These are phyloP conservation scores for Phytophthora ramorum DNA, from an alignment of 352 stramenopile genomes.

Conservation along the genomic window DNA sequence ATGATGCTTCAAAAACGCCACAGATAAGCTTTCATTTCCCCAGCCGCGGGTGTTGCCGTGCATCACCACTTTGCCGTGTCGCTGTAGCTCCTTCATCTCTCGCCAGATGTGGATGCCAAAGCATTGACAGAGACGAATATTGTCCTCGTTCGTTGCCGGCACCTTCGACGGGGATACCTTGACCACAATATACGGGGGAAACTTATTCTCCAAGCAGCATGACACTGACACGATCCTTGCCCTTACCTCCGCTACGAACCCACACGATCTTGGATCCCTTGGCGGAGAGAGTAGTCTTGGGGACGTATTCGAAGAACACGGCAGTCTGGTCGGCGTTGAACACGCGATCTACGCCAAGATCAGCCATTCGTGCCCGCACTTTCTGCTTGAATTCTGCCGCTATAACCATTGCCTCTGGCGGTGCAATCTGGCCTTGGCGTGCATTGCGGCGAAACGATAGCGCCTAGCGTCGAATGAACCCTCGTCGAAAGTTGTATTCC, in stretches of 20 bases:
- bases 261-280: slow-evolving; percentile 32
- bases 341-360: slow-evolving; percentile 14
- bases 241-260: slow-evolving; percentile 24
- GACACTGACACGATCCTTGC: slow-evolving; percentile 27
- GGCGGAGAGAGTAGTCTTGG: slow-evolving; percentile 33
- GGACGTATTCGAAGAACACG: slow-evolving; percentile 42
- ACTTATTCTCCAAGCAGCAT: slow-evolving; percentile 32
- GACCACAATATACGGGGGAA: slow-evolving; percentile 28
- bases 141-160: slow-evolving; percentile 27
- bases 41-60: too few relatives aligned
- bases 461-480: background rate
- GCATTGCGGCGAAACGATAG: slow-evolving; percentile 2
- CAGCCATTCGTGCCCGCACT: slow-evolving; percentile 1
- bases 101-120: slow-evolving; percentile 33
- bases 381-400: background rate
- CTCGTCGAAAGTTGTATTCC: background rate
- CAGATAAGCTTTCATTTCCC: background rate
- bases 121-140: background rate
- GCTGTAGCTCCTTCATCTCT: slow-evolving; percentile 17
- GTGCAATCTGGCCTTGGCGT: slow-evolving; percentile 1
- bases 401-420: background rate
- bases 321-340: slow-evolving; percentile 43
- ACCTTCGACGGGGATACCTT: slow-evolving; percentile 8
- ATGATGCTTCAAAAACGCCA: background rate
- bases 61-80: background rate